A percentile compares a stretch with the other conserved stretches of the same genome.
These are phyloP conservation scores for Arabidopsis arenosa DNA, from an alignment of 345 rosid species.

Conservation along the genomic window DNA sequence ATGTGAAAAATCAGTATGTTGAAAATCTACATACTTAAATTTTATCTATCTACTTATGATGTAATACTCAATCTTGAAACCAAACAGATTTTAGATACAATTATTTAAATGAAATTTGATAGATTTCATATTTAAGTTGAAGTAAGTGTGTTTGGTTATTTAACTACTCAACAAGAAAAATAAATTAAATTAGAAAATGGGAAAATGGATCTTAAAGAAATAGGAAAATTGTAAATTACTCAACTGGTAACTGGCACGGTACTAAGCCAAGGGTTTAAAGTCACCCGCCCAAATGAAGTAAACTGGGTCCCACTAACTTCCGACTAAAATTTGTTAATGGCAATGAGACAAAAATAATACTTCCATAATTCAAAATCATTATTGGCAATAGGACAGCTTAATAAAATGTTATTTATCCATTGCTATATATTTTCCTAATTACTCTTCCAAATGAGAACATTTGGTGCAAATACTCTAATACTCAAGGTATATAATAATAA, in stretches of 20 bases:
- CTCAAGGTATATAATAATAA: not conserved
- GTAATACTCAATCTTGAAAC: not conserved
- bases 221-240: conserved; percentile 34
- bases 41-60: not conserved
- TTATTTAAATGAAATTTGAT: not conserved
- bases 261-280: conserved; percentile 26
- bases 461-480: not conserved
- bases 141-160: conserved; percentile 12
- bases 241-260: conserved; percentile 34
- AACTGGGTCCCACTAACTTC: conserved; percentile 18
- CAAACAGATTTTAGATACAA: not conserved
- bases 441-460: not conserved
- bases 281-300: conserved; percentile 29
- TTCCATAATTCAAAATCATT: not conserved
- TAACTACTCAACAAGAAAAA: not conserved
- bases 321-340: not conserved
- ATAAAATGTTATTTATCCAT: not conserved
- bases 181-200: not conserved
- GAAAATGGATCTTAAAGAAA: conserved; percentile 22
- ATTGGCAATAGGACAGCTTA: not conserved
- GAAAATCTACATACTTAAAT: not conserved
- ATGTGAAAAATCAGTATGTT: not conserved
- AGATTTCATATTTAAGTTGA: not conserved
- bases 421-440: not conserved
- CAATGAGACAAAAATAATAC: not conserved